Percentiles rank a stretch among this genome's conserved stretches.
Evolutionary conservation across 371 early-diverging fungal genomes (phyloP).

Genomic region (Mucor plumbeus): DNA sequence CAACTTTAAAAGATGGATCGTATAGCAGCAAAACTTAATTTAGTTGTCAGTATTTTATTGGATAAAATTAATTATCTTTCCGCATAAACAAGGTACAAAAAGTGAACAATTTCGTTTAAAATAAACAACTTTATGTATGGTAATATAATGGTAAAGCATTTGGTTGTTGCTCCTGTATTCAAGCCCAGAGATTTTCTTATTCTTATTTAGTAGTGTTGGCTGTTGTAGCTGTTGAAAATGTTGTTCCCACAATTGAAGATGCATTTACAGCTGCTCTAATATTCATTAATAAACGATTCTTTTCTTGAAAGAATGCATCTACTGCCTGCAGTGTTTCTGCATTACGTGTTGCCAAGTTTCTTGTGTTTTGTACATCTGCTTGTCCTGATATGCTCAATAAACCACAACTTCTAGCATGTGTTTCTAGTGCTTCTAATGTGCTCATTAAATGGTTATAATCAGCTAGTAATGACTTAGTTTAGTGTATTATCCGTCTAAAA

Average conservation of each 20-base stretch:
- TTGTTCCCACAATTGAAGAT: slow-evolving; percentile 1
- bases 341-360: slow-evolving; percentile 49
- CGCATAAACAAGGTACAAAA: slow-evolving; percentile 5
- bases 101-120: neutral
- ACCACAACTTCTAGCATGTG: slow-evolving; percentile 46
- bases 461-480: slow-evolving; percentile 16
- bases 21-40: neutral
- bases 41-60: slow-evolving; percentile 11
- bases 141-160: no score
- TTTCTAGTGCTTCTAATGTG: slow-evolving; percentile 38
- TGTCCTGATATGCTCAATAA: slow-evolving; percentile 51
- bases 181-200: neutral
- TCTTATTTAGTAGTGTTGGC: neutral
- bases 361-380: slow-evolving; percentile 25
- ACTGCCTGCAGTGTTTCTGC: slow-evolving; percentile 49
- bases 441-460: slow-evolving; percentile 45
- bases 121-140: no score
- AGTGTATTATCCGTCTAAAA: neutral
- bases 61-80: neutral
- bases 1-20: neutral
- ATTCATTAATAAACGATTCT: slow-evolving; percentile 45
- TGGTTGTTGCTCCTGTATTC: no score
- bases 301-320: slow-evolving; percentile 47
- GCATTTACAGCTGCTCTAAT: slow-evolving; percentile 49
- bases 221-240: neutral